Percentiles rank a stretch among this genome's conserved stretches.
These are phyloP conservation scores for Vanderwaltozyma polyspora DNA, from an alignment of 805 yeast genomes.

Conservation along the genomic window DNA sequence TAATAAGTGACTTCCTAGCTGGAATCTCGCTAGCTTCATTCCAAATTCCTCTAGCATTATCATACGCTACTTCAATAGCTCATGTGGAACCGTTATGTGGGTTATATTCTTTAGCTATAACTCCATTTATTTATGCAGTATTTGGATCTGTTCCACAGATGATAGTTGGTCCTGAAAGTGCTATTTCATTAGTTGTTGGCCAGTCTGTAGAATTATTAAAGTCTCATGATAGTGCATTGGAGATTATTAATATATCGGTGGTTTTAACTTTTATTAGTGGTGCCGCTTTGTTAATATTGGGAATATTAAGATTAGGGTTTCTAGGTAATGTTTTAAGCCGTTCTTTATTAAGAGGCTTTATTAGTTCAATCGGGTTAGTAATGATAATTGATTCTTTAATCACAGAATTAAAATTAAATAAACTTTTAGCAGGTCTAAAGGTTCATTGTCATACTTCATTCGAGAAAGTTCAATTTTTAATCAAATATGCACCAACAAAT, in stretches of 20 bases:
- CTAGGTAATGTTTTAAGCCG: constrained; percentile 70
- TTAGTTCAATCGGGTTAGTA: constrained; percentile 74
- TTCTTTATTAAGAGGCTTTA: constrained; percentile 69
- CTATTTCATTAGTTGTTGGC: constrained; percentile 73
- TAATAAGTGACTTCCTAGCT: constrained; percentile 60
- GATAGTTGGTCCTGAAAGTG: constrained; percentile 89
- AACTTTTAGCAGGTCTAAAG: constrained; percentile 35
- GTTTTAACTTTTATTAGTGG: constrained; percentile 71
- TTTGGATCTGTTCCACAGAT: constrained; percentile 81
- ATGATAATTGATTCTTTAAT: constrained; percentile 71
- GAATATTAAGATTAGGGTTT: constrained; percentile 76
- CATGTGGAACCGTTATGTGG: constrained; percentile 78
- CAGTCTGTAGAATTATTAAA: constrained; percentile 55
- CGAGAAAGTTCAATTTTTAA: constrained; percentile 52
- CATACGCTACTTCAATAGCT: constrained; percentile 72
- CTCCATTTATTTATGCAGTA: constrained; percentile 66
- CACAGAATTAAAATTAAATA: constrained; percentile 57
- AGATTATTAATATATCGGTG: constrained; percentile 48
- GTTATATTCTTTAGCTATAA: constrained; percentile 59
- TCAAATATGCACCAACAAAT: constrained; percentile 33
- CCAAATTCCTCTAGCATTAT: constrained; percentile 71
- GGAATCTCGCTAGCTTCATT: constrained; percentile 84
- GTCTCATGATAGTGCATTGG: constrained; percentile 32
- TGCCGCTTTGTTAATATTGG: constrained; percentile 55
- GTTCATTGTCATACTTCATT: constrained; percentile 58